phyloP scores from a whole-genome alignment of 2,329 filamentous ascomycete species.

The Hymenoscyphus albidus region DNA sequence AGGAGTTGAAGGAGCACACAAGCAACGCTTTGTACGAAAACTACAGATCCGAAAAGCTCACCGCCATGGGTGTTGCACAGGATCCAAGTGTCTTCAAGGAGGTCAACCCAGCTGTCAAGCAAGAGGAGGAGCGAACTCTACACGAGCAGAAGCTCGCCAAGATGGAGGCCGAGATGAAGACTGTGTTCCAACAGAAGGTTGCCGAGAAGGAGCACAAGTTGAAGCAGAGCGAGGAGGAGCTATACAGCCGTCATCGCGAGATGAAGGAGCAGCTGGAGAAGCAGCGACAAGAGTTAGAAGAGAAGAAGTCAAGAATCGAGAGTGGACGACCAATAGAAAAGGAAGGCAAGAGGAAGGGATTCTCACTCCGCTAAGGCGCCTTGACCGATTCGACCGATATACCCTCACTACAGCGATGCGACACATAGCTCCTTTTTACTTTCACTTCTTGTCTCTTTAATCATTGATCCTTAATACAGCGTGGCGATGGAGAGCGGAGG shows the following conservation, averaged over 20 bases:
- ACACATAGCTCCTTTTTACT: constrained; percentile 29
- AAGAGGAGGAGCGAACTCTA: constrained; percentile 95
- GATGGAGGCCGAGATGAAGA: constrained; percentile 99
- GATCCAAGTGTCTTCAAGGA: constrained; percentile 99
- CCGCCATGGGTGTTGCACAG: constrained; percentile 96
- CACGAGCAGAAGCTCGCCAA: constrained; percentile 99
- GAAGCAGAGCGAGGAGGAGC: constrained; percentile 98
- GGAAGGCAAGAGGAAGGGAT: constrained; percentile 98
- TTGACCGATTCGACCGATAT: constrained; percentile 21
- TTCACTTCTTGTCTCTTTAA: constrained; percentile 36
- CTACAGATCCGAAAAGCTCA: constrained; percentile 99
- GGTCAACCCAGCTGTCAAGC: constrained; percentile 99
- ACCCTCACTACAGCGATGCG: constrained; percentile 26
- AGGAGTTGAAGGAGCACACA: constrained; percentile 99
- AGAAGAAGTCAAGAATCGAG: constrained; percentile 96
- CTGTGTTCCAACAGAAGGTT: constrained; percentile 99
- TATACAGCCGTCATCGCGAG: constrained; percentile 95
- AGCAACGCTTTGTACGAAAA: constrained; percentile 99
- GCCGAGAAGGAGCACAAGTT: constrained; percentile 99
- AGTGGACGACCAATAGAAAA: constrained; percentile 94
- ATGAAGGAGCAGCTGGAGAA: constrained; percentile 99
- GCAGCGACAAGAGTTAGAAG: constrained; percentile 90
- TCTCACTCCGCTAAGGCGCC: constrained; percentile 81
- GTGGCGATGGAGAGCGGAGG: constrained; percentile 23
- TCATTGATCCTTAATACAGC: constrained; percentile 34